These are phyloP conservation scores for Martensiomyces pterosporus DNA, from an alignment of 192 early-diverging fungal genomes.

Conservation along the genomic window DNA sequence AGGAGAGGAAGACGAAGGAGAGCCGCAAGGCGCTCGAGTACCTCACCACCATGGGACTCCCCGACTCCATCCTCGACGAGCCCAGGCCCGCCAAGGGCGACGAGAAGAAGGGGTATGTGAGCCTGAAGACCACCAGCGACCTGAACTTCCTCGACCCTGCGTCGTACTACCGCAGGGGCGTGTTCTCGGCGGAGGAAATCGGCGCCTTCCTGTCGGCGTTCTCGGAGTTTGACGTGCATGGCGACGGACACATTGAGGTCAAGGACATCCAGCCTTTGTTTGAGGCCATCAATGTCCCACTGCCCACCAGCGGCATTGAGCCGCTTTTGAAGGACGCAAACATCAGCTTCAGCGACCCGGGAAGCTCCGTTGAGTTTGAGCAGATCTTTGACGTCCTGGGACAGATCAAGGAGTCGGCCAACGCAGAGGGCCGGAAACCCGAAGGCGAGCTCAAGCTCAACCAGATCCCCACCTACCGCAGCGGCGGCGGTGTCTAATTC, in stretches of 20 bases:
- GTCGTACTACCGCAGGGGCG: slow-evolving; percentile 51
- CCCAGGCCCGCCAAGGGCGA: slow-evolving; percentile 3
- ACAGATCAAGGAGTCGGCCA: slow-evolving; percentile 46
- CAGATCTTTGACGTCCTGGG: slow-evolving; percentile 46
- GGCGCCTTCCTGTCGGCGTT: slow-evolving; percentile 49
- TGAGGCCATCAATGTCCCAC: slow-evolving; percentile 29
- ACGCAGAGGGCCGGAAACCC: slow-evolving; percentile 25
- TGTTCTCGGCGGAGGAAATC: slow-evolving; percentile 52
- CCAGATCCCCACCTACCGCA: slow-evolving; percentile 50
- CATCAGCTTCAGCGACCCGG: slow-evolving; percentile 11
- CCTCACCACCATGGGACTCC: slow-evolving; percentile 91
- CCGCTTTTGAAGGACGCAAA: slow-evolving; percentile 17
- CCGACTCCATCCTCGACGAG: slow-evolving; percentile 45
- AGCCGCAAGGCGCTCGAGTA: slow-evolving; percentile 66
- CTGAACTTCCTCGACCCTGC: slow-evolving; percentile 44
- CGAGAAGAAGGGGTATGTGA: slow-evolving; percentile 21
- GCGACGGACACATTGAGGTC: slow-evolving; percentile 44
- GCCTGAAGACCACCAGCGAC: slow-evolving; percentile 20
- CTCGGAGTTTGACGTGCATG: slow-evolving; percentile 43
- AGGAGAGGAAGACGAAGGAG: slow-evolving; percentile 64
- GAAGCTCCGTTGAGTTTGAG: slow-evolving; percentile 46
- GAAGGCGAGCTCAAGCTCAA: slow-evolving; percentile 31
- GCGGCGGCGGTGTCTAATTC: slow-evolving; percentile 49
- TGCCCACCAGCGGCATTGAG: slow-evolving; percentile 11
- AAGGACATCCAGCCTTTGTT: slow-evolving; percentile 39